A percentile compares a stretch with the other conserved stretches of the same genome.
Evolutionary conservation across 192 early-diverging fungal species (phyloP).

Genomic region (Coemansia guatemalensis): DNA sequence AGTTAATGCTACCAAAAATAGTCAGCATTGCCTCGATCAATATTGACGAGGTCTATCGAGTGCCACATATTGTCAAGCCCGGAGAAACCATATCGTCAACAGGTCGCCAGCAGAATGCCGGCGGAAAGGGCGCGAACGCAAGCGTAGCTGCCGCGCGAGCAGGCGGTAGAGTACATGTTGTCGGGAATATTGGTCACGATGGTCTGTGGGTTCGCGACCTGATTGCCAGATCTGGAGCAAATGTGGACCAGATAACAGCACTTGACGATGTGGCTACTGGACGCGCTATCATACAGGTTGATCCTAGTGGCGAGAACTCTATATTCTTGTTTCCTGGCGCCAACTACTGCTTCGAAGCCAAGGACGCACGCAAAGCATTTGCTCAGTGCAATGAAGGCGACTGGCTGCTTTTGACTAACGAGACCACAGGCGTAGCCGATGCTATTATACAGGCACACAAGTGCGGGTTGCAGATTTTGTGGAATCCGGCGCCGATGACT

Average conservation of each 20-base stretch:
- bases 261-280: slow-evolving; percentile 67
- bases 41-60: slow-evolving; percentile 54
- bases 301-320: slow-evolving; percentile 73
- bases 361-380: slow-evolving; percentile 55
- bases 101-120: slow-evolving; percentile 34
- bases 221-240: slow-evolving; percentile 64
- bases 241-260: slow-evolving; percentile 60
- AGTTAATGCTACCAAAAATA: slow-evolving; percentile 24
- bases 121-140: slow-evolving; percentile 81
- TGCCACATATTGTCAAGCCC: slow-evolving; percentile 39
- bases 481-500: slow-evolving; percentile 85
- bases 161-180: slow-evolving; percentile 66
- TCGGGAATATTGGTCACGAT: slow-evolving; percentile 82
- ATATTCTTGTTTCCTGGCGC: slow-evolving; percentile 85
- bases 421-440: slow-evolving; percentile 69
- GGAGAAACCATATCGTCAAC: slow-evolving; percentile 47
- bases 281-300: slow-evolving; percentile 84
- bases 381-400: slow-evolving; percentile 59
- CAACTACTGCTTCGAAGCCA: slow-evolving; percentile 59
- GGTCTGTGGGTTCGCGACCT: slow-evolving; percentile 72
- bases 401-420: slow-evolving; percentile 88
- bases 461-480: slow-evolving; percentile 66
- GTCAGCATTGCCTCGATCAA: slow-evolving; percentile 52
- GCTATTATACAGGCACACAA: slow-evolving; percentile 59
- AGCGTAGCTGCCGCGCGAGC: slow-evolving; percentile 79